phyloP scores from a whole-genome alignment of 495 filamentous ascomycete genomes.

The Penicillium pancosmium region DNA sequence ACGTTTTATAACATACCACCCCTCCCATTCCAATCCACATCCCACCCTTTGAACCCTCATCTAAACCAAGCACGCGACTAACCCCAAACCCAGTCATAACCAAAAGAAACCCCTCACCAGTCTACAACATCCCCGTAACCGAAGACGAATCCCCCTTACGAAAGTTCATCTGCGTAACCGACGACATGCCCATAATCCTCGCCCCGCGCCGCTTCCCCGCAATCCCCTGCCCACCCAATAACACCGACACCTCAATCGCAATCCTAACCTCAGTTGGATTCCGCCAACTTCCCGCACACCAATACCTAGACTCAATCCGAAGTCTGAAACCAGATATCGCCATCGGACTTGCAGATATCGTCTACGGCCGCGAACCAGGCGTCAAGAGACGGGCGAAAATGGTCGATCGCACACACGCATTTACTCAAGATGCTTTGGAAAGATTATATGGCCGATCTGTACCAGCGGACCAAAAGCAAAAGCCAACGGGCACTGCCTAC shows the following conservation, averaged over 20 bases:
- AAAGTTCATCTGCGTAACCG: conserved; percentile 66
- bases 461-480: conserved; percentile 31
- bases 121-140: conserved; percentile 48
- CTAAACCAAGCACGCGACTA: background rate
- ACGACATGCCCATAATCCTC: conserved; percentile 68
- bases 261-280: conserved; percentile 86
- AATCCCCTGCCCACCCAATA: conserved; percentile 69
- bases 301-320: conserved; percentile 65
- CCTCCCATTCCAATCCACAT: background rate
- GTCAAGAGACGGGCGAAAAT: conserved; percentile 77
- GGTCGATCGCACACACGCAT: conserved; percentile 79
- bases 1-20: conserved; percentile 34
- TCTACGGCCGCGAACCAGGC: conserved; percentile 59
- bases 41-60: background rate
- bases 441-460: conserved; percentile 52
- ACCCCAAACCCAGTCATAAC: conserved; percentile 69
- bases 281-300: conserved; percentile 61
- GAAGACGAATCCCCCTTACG: conserved; percentile 59
- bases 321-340: conserved; percentile 78
- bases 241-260: conserved; percentile 70
- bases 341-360: conserved; percentile 76
- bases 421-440: conserved; percentile 56
- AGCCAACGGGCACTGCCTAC: conserved; percentile 41
- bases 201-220: conserved; percentile 77
- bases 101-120: conserved; percentile 50